A percentile compares a stretch with the other conserved stretches of the same genome.
Conservation (phyloP, 1,139 yeast species). For the Petasospora rhodanensis region DNA sequence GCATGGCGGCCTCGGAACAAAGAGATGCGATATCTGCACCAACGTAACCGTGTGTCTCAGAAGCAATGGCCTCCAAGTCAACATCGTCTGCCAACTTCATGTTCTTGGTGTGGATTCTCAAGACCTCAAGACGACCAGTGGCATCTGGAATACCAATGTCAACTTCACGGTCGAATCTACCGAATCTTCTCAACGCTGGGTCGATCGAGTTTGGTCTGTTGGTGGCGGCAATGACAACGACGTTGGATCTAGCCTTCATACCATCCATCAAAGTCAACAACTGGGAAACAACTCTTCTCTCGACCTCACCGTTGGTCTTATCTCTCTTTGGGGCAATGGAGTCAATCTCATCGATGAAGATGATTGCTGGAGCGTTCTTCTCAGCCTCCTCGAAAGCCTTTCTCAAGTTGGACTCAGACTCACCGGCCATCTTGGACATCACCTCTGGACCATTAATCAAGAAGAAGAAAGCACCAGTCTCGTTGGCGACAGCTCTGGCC, state of each 20-base stretch:
- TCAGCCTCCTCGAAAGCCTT: constrained; percentile 99
- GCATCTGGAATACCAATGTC: constrained; percentile 99
- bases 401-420: constrained; percentile 93
- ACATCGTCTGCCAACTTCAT: constrained; percentile 96
- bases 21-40: constrained; percentile 94
- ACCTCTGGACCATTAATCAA: constrained; percentile 99
- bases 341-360: constrained; percentile 97
- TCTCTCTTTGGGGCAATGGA: constrained; percentile 99
- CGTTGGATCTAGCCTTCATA: constrained; percentile 97
- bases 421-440: constrained; percentile 99
- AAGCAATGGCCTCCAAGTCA: constrained; percentile 86
- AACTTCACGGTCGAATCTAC: constrained; percentile 98
- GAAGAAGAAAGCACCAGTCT: constrained; percentile 98
- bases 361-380: constrained; percentile 95
- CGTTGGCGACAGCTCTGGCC: constrained; percentile 99
- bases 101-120: constrained; percentile 91
- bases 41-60: constrained; percentile 96
- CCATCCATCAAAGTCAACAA: constrained; percentile 97
- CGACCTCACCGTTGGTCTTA: constrained; percentile 98
- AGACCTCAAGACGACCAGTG: constrained; percentile 93
- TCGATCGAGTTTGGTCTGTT: constrained; percentile 98
- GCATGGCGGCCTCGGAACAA: constrained; percentile 99
- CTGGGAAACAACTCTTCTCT: constrained; percentile 97
- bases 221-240: constrained; percentile 93
- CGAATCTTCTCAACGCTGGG: constrained; percentile 97